Percentiles rank a stretch among this genome's conserved stretches.
Conservation (phyloP, 2,329 filamentous ascomycete species). For the Westerdykella ornata region DNA sequence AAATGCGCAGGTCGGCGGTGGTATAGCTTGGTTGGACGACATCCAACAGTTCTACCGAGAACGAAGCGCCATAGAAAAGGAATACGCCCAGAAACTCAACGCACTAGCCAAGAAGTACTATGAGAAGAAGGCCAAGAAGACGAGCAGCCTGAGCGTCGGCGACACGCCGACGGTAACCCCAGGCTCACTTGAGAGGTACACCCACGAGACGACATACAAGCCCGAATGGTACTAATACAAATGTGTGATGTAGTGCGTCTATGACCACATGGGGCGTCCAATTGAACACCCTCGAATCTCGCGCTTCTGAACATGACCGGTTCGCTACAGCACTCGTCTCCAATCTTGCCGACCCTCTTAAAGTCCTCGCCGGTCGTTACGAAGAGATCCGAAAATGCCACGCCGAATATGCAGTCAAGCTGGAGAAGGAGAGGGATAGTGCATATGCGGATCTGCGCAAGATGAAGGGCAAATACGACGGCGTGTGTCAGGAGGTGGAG, state of each 20-base stretch:
- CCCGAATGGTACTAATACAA: slow-evolving; percentile 16
- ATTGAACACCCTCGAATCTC: slow-evolving; percentile 78
- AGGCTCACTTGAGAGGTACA: slow-evolving; percentile 80
- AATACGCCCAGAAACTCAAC: slow-evolving; percentile 84
- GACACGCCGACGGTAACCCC: slow-evolving; percentile 90
- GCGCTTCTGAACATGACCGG: slow-evolving; percentile 82
- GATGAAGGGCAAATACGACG: slow-evolving; percentile 87
- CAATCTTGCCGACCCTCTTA: slow-evolving; percentile 81
- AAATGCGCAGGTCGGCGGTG: slow-evolving; percentile 58
- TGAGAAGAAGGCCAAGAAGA: slow-evolving; percentile 91
- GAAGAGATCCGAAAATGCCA: slow-evolving; percentile 92
- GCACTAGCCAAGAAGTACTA: slow-evolving; percentile 92
- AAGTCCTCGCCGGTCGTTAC: slow-evolving; percentile 64
- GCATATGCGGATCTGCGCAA: slow-evolving; percentile 84
- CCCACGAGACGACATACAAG: background rate
- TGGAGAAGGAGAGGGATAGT: slow-evolving; percentile 81
- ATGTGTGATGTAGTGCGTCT: slow-evolving; percentile 58
- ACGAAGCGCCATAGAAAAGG: slow-evolving; percentile 88
- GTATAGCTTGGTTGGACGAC: slow-evolving; percentile 92
- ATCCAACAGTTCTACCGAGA: slow-evolving; percentile 97
- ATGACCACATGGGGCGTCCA: slow-evolving; percentile 96
- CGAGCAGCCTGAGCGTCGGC: slow-evolving; percentile 80
- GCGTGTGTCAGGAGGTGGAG: slow-evolving; percentile 89
- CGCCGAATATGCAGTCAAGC: slow-evolving; percentile 76
- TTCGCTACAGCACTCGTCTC: slow-evolving; percentile 71